Base-by-base conservation (phyloP, 805 yeast genomes). In the Komagataella kurtzmanii region DNA sequence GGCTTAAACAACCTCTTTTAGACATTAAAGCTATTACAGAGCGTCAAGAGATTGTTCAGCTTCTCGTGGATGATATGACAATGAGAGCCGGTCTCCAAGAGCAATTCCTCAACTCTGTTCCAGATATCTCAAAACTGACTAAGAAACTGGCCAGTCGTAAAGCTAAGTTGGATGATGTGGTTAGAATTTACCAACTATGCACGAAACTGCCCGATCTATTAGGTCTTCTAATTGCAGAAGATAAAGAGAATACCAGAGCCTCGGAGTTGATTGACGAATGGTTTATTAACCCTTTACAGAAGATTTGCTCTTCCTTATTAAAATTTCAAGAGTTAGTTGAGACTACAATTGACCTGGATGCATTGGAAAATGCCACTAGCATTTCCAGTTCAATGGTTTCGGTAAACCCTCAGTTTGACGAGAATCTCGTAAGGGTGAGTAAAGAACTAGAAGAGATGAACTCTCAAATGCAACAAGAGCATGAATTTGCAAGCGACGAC, bases 1-100 rank as follows among this genome's bases (percentile, higher is more conserved):
- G 99, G 99, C 73, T 93, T 54, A 93, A 91, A 61, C 99, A 93
- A 66, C 99, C 99, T 0, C 73, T 93, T 49, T 82, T 95, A 51
- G 80, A 80, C 56, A 61, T 75, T 8, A 61, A 58, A 0, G 79
- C 73, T 50, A 89, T 93, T 45, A 64, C 68, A 45, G 72, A 80
- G 47, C 75, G 99, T 50, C 97, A 87, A 56, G 64, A 70, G 6
- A 68, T 93, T 49, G 96, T 91, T n/a, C 84, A 80, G 24, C 74
- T 77, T 53, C 67, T 93, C 56, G 72, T 86, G n/a, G 77, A 83
- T 36, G 86, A 89, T 58, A 67, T 88, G 5, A 79, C 77, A 55
- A 61, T 85, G 51, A 74, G 96, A 54, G 77, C 81, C 10, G 70
- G 74, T 19, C 64, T 90, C 46, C 85, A 83, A 55, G 81, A 79